Evolutionary conservation across 2,329 filamentous ascomycete genomes (phyloP), one percentile per base, ranked within the genome.

Genomic region (Penicillium hesseltinei): DNA sequence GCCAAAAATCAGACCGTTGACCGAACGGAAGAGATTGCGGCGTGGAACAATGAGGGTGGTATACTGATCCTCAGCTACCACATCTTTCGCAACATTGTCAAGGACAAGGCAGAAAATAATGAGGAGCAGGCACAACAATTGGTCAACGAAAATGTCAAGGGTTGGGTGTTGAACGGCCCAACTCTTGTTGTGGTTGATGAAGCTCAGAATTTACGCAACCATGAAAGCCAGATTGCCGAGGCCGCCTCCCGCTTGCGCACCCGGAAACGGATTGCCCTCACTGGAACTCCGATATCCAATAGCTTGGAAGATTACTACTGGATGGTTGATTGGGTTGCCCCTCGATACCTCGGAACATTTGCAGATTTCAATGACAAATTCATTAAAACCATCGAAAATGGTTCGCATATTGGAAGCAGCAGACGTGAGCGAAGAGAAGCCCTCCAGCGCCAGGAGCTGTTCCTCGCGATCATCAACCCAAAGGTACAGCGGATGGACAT

Each of bases 241-340:
- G 80, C 83, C 6, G 84, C 87, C 21, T 76, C 77, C 2, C 72
- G 77, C 11, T 88, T 97, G 69, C 79, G 72, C 58, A 89, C 91
- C 0, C 83, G 78, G 53, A 87, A 82, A 58, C 86, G 92, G 11
- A 89, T 97, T 62, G 92, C 91, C 6, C 79, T 97, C 60, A 96
- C 92, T 0, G 92, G 92, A 0, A 93, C 92, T 0, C 92, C 92
- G 0, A 78, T 97, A 51, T 87, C 90, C 5, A 97, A 96, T 69
- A 89, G 91, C 51, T 85, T 96, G 0, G 78, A 83, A 29, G 92
- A 97, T 66, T 96, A 96, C 68, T 91, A 88, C 68, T 78, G 86
- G n/a, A 90, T 96, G 84, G 88, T 96, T 57, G 84, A 92, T 61
- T 96, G 91, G 91, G 86, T 94, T 50, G 87, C 90, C 1, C 89